Conservation (phyloP, 345 rosid species). For the Laguncularia racemosa region DNA sequence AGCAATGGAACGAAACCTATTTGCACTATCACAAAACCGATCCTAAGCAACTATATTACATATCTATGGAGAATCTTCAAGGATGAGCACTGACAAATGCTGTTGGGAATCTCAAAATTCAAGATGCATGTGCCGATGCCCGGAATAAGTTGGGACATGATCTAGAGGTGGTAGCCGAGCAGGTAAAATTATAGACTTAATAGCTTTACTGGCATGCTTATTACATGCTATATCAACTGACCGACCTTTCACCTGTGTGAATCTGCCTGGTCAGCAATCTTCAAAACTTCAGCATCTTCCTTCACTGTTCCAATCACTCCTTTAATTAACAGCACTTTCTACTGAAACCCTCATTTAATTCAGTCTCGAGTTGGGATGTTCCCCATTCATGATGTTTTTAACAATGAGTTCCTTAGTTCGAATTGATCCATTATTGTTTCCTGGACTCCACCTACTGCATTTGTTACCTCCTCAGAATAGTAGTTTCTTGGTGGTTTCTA, state of each 20-base stretch:
- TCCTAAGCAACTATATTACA: slow-evolving; percentile 91
- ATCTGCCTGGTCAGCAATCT: no score
- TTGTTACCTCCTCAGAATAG: not conserved
- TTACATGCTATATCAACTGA: no score
- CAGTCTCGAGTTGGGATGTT: no score
- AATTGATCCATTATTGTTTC: not conserved
- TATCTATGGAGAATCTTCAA: slow-evolving; percentile 98
- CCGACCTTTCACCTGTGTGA: no score
- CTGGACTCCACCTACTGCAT: no score
- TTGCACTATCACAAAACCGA: slow-evolving; percentile 64
- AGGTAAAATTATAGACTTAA: slow-evolving; percentile 30
- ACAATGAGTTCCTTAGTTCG: not conserved
- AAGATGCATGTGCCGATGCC: slow-evolving; percentile 76
- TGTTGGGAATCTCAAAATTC: slow-evolving; percentile 64
- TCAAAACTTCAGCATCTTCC: no score
- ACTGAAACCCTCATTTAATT: no score
- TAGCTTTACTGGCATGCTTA: no score
- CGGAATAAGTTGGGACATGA: slow-evolving; percentile 64
- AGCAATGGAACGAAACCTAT: slow-evolving; percentile 95
- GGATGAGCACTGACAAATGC: slow-evolving; percentile 92
- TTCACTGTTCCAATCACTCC: no score
- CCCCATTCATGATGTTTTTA: no score
- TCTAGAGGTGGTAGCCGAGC: slow-evolving; percentile 82
- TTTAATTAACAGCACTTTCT: no score
- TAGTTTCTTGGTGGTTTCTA: not conserved